Conservation (phyloP, 495 filamentous ascomycete species). For the Xylaria curta region DNA sequence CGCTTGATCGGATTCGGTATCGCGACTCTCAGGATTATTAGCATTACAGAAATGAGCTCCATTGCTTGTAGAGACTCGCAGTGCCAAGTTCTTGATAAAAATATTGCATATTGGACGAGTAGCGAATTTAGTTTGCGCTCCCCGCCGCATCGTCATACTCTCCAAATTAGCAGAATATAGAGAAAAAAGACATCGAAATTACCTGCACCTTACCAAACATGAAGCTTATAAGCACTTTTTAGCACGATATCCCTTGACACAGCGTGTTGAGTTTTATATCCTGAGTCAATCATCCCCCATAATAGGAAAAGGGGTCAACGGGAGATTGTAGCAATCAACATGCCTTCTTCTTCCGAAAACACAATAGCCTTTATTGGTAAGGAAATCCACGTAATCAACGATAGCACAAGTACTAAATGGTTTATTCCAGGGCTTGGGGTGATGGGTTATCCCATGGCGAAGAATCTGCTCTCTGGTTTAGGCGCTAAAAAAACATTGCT, state of each 20-base stretch:
- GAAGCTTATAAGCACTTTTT: background rate
- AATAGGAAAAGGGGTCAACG: background rate
- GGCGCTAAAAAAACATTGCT: slow-evolving; percentile 46
- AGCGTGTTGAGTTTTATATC: background rate
- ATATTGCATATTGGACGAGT: background rate
- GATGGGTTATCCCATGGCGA: slow-evolving; percentile 60
- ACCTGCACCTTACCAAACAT: background rate
- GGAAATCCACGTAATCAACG: background rate
- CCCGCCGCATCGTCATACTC: background rate
- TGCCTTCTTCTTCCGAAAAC: slow-evolving; percentile 25
- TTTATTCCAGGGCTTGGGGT: slow-evolving; percentile 35
- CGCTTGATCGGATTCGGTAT: background rate
- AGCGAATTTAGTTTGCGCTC: background rate
- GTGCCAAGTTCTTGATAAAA: background rate
- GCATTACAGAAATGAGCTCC: too few relatives aligned
- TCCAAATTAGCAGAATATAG: background rate
- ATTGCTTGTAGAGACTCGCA: background rate
- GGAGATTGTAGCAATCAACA: background rate
- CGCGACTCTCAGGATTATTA: background rate
- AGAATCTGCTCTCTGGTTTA: slow-evolving; percentile 54
- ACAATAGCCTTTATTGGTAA: slow-evolving; percentile 40
- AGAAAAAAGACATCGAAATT: background rate
- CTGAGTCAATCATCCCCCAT: background rate
- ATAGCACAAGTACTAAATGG: background rate
- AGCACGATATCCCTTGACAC: background rate